These are phyloP conservation scores for Choanephora cucurbitarum DNA, from an alignment of 371 early-diverging fungal species.

Conservation along the genomic window DNA sequence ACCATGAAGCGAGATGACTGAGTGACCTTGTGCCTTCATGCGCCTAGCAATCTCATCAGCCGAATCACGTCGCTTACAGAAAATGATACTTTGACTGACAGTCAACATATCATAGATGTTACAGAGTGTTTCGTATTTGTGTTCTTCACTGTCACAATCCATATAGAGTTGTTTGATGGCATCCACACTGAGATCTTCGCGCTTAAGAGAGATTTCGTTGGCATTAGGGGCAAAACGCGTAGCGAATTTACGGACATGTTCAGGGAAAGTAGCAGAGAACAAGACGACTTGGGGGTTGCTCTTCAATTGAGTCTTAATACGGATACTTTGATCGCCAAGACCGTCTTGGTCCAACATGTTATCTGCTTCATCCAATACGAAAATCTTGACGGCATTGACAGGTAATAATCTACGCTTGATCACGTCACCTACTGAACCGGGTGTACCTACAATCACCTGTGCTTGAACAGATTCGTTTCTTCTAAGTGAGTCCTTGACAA, in stretches of 20 bases:
- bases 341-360: slow-evolving; percentile 92
- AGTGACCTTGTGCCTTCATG: slow-evolving; percentile 86
- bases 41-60: slow-evolving; percentile 80
- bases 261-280: slow-evolving; percentile 97
- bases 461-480: slow-evolving; percentile 63
- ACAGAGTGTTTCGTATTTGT: slow-evolving; percentile 83
- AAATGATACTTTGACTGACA: slow-evolving; percentile 97
- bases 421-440: slow-evolving; percentile 88
- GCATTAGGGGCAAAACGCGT: slow-evolving; percentile 79
- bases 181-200: slow-evolving; percentile 92
- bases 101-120: slow-evolving; percentile 90
- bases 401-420: slow-evolving; percentile 69
- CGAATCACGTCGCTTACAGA: slow-evolving; percentile 82
- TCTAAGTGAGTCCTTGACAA: slow-evolving; percentile 71
- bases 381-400: slow-evolving; percentile 64
- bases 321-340: slow-evolving; percentile 83
- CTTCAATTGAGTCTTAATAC: slow-evolving; percentile 73
- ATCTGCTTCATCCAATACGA: slow-evolving; percentile 95
- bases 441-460: slow-evolving; percentile 96
- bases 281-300: slow-evolving; percentile 79
- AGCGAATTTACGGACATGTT: slow-evolving; percentile 79
- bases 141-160: slow-evolving; percentile 79
- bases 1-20: slow-evolving; percentile 89
- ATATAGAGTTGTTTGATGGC: slow-evolving; percentile 97
- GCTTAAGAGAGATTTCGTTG: slow-evolving; percentile 82